Conservation (phyloP, 345 rosid species). For the Camelina sativa region DNA sequence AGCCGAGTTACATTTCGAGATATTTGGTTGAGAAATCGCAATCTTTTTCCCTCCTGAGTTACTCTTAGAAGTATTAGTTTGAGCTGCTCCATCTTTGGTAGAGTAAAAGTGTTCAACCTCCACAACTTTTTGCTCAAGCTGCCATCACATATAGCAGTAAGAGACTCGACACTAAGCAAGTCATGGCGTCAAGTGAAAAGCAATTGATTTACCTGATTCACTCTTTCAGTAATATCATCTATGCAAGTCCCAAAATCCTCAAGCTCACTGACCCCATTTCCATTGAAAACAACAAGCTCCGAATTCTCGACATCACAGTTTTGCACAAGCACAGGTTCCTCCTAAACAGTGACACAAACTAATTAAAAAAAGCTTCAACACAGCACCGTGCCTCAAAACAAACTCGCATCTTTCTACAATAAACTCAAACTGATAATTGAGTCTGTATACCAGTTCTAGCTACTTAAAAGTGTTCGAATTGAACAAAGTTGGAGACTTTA, state of each 20-base stretch:
- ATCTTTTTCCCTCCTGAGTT: conserved; percentile 56
- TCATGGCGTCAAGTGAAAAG: conserved; percentile 20
- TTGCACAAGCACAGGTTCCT: conserved; percentile 38
- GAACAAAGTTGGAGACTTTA: conserved; percentile 29
- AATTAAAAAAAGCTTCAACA: conserved; percentile 26
- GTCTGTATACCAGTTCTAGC: background rate
- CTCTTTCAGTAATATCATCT: conserved; percentile 55
- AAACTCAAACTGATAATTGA: background rate
- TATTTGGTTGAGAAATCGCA: conserved; percentile 49
- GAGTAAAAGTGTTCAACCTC: conserved; percentile 64
- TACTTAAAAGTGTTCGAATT: conserved; percentile 8
- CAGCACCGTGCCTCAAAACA: conserved; percentile 3
- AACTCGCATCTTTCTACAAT: conserved; percentile 13
- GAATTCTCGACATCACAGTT: conserved; percentile 32
- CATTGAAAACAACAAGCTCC: conserved; percentile 27
- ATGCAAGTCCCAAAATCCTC: conserved; percentile 46
- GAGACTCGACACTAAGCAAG: background rate
- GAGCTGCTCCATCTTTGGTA: conserved; percentile 46
- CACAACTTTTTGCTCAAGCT: conserved; percentile 67
- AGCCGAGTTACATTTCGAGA: conserved; percentile 46
- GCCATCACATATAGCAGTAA: conserved; percentile 37
- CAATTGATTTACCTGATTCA: conserved; percentile 47
- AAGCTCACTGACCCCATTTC: conserved; percentile 40
- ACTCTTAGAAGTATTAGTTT: conserved; percentile 50
- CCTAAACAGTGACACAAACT: conserved; percentile 28